A percentile compares a stretch with the other conserved stretches of the same genome.
Evolutionary conservation across 805 yeast genomes (phyloP).

Genomic region (Komagataella ulmi): DNA sequence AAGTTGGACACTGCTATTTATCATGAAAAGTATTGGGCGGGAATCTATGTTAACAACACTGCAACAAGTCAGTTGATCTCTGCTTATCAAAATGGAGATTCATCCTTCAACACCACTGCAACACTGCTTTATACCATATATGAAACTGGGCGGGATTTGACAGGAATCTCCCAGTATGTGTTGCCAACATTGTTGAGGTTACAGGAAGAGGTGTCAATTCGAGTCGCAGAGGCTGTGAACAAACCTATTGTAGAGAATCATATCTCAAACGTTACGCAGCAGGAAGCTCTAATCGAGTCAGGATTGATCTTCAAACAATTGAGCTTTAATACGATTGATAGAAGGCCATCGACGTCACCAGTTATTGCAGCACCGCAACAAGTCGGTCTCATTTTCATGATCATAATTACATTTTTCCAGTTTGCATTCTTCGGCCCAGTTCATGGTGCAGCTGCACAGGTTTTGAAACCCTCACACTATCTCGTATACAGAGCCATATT

Average conservation of each 20-base stretch:
- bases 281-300: background rate
- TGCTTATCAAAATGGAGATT: conserved; percentile 25
- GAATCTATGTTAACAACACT: conserved; percentile 36
- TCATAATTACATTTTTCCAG: conserved; percentile 63
- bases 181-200: conserved; percentile 27
- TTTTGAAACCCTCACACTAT: conserved; percentile 27
- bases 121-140: conserved; percentile 15
- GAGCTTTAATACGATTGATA: conserved; percentile 19
- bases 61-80: conserved; percentile 25
- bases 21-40: conserved; percentile 50
- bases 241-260: conserved; percentile 14
- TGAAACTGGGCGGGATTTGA: conserved; percentile 54
- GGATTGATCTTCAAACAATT: conserved; percentile 11
- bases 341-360: conserved; percentile 34
- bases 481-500: conserved; percentile 36
- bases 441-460: conserved; percentile 34
- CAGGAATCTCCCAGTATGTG: conserved; percentile 30
- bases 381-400: conserved; percentile 61
- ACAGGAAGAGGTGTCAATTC: conserved; percentile 15
- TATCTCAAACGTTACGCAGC: background rate
- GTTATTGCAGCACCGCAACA: conserved; percentile 55
- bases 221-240: conserved; percentile 10
- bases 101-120: conserved; percentile 16
- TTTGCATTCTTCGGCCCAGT: conserved; percentile 44
- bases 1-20: conserved; percentile 16